Percentiles rank a stretch among this genome's conserved stretches.
These are phyloP conservation scores for Aquanectria penicillioides DNA, from an alignment of 2,329 filamentous ascomycete genomes.

Conservation along the genomic window DNA sequence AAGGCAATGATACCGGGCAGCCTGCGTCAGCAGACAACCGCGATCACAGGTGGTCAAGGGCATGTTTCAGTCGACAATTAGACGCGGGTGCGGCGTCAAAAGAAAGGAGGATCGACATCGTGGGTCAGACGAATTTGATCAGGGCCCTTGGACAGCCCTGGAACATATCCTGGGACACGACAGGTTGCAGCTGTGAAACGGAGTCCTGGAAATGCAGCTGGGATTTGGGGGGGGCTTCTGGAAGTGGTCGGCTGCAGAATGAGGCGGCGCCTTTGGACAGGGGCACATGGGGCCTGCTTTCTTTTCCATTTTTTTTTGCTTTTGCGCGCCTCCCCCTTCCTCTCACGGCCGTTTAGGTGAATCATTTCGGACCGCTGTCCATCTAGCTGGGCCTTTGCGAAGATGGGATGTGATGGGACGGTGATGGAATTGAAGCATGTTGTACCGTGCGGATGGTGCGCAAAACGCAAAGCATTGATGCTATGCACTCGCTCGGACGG, in stretches of 20 bases:
- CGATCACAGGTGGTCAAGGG: not conserved
- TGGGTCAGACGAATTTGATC: conserved; percentile 20
- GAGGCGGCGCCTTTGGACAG: conserved; percentile 32
- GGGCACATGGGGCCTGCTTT: conserved; percentile 9
- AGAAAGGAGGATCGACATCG: conserved; percentile 36
- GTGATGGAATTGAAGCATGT: too few relatives aligned
- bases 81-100: conserved; percentile 32
- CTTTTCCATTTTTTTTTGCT: conserved; percentile 33
- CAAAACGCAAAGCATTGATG: conserved; percentile 8
- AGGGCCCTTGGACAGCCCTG: conserved; percentile 27
- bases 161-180: conserved; percentile 24
- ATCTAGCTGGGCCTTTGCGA: not conserved
- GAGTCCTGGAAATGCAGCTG: conserved; percentile 14
- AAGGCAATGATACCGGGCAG: not conserved
- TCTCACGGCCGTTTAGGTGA: not conserved
- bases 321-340: not conserved
- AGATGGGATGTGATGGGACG: not conserved
- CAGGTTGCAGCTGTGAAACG: conserved; percentile 34
- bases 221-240: conserved; percentile 19
- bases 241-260: conserved; percentile 33
- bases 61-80: conserved; percentile 13
- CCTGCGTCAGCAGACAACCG: not conserved
- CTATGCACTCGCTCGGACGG: conserved; percentile 2
- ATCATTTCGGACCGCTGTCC: not conserved
- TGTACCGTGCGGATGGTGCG: not conserved